Conservation (phyloP, 1,284 basidiomycete genomes). For the Ganoderma leucocontextum region DNA sequence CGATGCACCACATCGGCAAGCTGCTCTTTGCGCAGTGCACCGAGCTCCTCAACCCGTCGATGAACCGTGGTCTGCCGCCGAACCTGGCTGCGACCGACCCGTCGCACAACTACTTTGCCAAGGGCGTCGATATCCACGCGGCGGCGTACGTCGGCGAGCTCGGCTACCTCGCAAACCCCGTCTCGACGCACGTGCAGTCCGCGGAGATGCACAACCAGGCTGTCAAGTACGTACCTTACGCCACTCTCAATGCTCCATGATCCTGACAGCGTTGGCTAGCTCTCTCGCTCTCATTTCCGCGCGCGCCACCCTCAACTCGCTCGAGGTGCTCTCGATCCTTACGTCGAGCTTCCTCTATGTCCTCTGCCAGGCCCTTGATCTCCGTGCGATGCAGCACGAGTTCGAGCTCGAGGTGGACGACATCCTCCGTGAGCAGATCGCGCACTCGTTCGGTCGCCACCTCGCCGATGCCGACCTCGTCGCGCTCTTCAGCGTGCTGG, state of each 20-base stretch:
- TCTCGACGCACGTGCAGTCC: conserved; percentile 85
- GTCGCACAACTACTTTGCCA: conserved; percentile 84
- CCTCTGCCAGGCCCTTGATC: conserved; percentile 84
- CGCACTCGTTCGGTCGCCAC: conserved; percentile 52
- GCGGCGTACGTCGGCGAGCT: conserved; percentile 86
- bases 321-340: conserved; percentile 80
- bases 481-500: conserved; percentile 47
- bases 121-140: conserved; percentile 87
- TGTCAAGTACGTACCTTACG: conserved; percentile 66
- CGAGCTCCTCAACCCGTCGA: conserved; percentile 81
- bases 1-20: conserved; percentile 85
- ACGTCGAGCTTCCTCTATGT: conserved; percentile 79
- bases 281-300: conserved; percentile 84
- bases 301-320: conserved; percentile 77
- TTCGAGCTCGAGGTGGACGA: conserved; percentile 59
- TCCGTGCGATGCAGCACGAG: conserved; percentile 75
- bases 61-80: conserved; percentile 86
- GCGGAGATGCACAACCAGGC: conserved; percentile 92
- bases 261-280: conserved; percentile 47
- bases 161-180: conserved; percentile 84
- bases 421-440: conserved; percentile 62
- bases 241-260: not conserved
- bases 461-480: conserved; percentile 46
- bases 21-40: conserved; percentile 86
- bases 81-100: conserved; percentile 86